Percentiles rank a stretch among this genome's conserved stretches.
Evolutionary conservation across 441 rosid genomes (phyloP).

Genomic region (Jatropha podagrica): DNA sequence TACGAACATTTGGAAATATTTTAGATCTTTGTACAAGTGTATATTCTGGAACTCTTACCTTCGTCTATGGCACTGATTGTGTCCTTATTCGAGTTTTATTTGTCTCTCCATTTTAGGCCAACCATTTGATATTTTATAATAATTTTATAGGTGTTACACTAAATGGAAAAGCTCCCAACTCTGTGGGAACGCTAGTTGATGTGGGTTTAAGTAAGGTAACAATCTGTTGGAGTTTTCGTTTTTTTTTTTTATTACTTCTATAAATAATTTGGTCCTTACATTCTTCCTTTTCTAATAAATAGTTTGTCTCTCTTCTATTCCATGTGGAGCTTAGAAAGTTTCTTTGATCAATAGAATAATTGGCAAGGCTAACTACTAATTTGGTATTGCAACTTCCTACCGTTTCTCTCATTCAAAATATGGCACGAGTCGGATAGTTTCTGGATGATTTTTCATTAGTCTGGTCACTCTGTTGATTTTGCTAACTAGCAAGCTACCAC

Average conservation of each 20-base stretch:
- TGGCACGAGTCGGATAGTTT: background rate
- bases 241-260: too few species aligned
- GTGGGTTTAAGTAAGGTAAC: slow-evolving; percentile 91
- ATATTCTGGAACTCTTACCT: background rate
- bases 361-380: background rate
- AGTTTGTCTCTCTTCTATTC: background rate
- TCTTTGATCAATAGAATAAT: background rate
- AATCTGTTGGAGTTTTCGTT: background rate
- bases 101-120: background rate
- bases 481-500: background rate
- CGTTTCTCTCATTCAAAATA: background rate
- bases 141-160: slow-evolving; percentile 67
- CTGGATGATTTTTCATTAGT: background rate
- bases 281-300: background rate
- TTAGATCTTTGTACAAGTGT: background rate
- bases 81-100: background rate
- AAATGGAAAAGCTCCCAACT: slow-evolving; percentile 48
- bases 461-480: background rate
- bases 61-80: background rate
- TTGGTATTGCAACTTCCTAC: background rate
- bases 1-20: background rate
- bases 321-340: background rate
- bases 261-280: background rate
- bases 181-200: slow-evolving; percentile 63
- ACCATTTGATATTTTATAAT: slow-evolving; percentile 18